Conservation (phyloP, 768 basidiomycete species). For the Cytidiella melzeri region DNA sequence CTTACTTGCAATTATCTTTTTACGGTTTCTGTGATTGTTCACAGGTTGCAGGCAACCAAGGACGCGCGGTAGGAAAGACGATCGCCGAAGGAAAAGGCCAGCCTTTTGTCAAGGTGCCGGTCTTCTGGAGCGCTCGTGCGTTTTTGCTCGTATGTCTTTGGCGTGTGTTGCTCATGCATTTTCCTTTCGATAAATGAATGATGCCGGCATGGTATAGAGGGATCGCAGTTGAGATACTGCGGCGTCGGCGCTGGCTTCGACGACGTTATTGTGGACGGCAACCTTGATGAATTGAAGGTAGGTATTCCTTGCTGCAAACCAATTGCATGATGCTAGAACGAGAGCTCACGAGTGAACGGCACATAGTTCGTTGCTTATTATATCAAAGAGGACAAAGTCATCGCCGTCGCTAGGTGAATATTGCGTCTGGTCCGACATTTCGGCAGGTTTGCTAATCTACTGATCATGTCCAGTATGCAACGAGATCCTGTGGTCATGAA, state of each 20-base stretch:
- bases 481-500: conserved; percentile 76
- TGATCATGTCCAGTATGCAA: conserved; percentile 50
- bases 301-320: conserved; percentile 5
- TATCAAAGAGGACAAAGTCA: conserved; percentile 52
- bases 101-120: conserved; percentile 73
- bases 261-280: conserved; percentile 72
- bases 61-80: conserved; percentile 73
- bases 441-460: neutral
- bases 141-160: conserved; percentile 11
- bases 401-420: conserved; percentile 59
- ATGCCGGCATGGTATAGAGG: conserved; percentile 45
- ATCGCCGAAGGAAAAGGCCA: conserved; percentile 52
- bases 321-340: neutral
- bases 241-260: conserved; percentile 69
- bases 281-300: conserved; percentile 74
- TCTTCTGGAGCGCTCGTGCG: conserved; percentile 90
- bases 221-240: conserved; percentile 81
- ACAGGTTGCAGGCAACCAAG: conserved; percentile 81
- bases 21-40: neutral
- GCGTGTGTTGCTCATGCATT: neutral
- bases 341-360: too few relatives aligned
- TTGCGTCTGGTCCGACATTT: neutral
- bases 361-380: conserved; percentile 80
- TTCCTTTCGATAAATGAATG: conserved; percentile 1
- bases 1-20: neutral